Percentiles rank a stretch among this genome's conserved stretches.
Evolutionary conservation across 2,329 filamentous ascomycete genomes (phyloP).

Genomic region (Aurifilum marmelostoma): DNA sequence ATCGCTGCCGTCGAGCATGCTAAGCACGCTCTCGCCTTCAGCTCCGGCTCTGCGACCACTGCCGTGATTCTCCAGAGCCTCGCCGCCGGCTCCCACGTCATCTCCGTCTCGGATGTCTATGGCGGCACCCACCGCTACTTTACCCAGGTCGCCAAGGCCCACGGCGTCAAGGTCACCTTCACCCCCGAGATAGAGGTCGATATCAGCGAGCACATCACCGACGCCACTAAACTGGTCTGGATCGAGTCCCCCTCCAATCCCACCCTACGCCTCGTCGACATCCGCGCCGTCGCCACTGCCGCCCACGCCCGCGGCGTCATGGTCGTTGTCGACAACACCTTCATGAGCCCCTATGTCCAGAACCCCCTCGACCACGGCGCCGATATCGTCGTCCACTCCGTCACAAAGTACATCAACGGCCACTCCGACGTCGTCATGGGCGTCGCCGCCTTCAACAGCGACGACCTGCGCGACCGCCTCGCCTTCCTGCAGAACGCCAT

Average conservation of each 20-base stretch:
- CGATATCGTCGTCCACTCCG: conserved; percentile 94
- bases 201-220: conserved; percentile 79
- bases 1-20: conserved; percentile 92
- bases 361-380: conserved; percentile 94
- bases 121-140: conserved; percentile 98
- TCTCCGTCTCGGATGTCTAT: conserved; percentile 97
- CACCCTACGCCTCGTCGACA: conserved; percentile 90
- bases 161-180: conserved; percentile 94
- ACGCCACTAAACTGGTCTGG: conserved; percentile 93
- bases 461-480: conserved; percentile 74
- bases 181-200: conserved; percentile 90
- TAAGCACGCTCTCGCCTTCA: conserved; percentile 90
- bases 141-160: conserved; percentile 93
- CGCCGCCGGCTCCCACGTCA: conserved; percentile 87
- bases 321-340: conserved; percentile 99
- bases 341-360: conserved; percentile 94
- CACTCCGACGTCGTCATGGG: conserved; percentile 98
- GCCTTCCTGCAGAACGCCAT: conserved; percentile 97
- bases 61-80: conserved; percentile 92
- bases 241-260: conserved; percentile 96
- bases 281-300: conserved; percentile 77
- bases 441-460: conserved; percentile 90
- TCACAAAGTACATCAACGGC: conserved; percentile 99
- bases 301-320: conserved; percentile 88
- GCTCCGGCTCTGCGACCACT: conserved; percentile 91